Conservation (phyloP, 2,329 filamentous ascomycete species). For the Trichoderma arundinaceum region DNA sequence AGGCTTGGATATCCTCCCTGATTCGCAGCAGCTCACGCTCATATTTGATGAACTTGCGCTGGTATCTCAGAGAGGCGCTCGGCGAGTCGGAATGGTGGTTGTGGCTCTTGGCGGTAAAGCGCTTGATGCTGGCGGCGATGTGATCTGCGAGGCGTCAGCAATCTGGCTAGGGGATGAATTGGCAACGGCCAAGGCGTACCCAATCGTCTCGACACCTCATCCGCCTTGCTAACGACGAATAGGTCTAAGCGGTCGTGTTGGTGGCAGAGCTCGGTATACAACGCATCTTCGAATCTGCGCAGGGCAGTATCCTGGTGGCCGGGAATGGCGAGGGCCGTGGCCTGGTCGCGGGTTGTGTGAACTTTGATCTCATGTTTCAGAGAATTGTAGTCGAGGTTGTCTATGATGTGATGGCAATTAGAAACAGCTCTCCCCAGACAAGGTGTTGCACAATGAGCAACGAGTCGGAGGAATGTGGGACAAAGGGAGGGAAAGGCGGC, state of each 20-base stretch:
- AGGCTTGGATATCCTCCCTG: constrained; percentile 71
- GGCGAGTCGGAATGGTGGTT: constrained; percentile 42
- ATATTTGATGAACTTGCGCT: constrained; percentile 59
- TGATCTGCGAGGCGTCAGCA: constrained; percentile 49
- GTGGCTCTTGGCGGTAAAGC: constrained; percentile 52
- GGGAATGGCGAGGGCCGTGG: constrained; percentile 74
- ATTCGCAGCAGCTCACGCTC: constrained; percentile 61
- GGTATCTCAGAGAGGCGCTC: constrained; percentile 51
- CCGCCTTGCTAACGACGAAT: constrained; percentile 79
- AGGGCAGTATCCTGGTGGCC: constrained; percentile 67
- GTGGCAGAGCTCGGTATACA: constrained; percentile 71
- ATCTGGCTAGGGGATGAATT: not conserved
- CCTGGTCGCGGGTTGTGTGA: constrained; percentile 74
- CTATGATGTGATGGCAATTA: constrained; percentile 48
- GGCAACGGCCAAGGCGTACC: constrained; percentile 50
- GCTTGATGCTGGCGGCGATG: constrained; percentile 55
- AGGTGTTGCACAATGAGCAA: not conserved
- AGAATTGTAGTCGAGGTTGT: constrained; percentile 89
- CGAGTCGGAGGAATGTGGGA: constrained; percentile 23
- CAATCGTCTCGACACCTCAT: constrained; percentile 74
- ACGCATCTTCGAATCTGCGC: constrained; percentile 70
- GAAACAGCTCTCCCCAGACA: not conserved
- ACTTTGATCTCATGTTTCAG: constrained; percentile 84
- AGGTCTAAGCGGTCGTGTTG: constrained; percentile 80
- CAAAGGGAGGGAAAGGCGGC: constrained; percentile 15